A percentile compares a stretch with the other conserved stretches of the same genome.
These are phyloP conservation scores for Adiantum capillusveneris DNA, from an alignment of 75 land plant genomes.

Conservation along the genomic window DNA sequence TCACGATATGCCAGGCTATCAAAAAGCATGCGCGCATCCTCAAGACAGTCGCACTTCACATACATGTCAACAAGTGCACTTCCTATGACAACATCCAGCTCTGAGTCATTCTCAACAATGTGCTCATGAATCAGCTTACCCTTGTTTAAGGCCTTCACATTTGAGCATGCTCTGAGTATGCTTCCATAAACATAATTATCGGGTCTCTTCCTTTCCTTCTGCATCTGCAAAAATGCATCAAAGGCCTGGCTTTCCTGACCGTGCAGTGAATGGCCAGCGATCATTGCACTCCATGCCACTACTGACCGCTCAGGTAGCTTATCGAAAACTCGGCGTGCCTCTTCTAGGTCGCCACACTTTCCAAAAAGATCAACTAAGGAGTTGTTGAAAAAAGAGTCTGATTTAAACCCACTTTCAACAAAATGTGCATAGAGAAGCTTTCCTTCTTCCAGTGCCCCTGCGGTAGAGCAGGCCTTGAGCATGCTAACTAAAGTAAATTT, in stretches of 20 bases:
- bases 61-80: slow-evolving; percentile 44
- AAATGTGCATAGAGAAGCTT: neutral
- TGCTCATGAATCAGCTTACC: slow-evolving; percentile 37
- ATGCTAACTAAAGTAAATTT: slow-evolving; percentile 11
- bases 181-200: neutral
- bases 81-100: slow-evolving; percentile 15
- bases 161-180: slow-evolving; percentile 3
- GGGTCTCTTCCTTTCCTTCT: neutral
- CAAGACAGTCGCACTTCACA: slow-evolving; percentile 2
- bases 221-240: slow-evolving; percentile 20
- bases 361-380: slow-evolving; percentile 22
- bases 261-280: slow-evolving; percentile 29
- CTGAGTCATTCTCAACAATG: slow-evolving; percentile 26
- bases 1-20: slow-evolving; percentile 10
- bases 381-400: slow-evolving; percentile 4
- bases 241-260: slow-evolving; percentile 27
- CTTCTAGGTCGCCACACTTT: slow-evolving; percentile 14
- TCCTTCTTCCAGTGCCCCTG: neutral
- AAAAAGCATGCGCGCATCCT: slow-evolving; percentile 5
- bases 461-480: slow-evolving; percentile 11
- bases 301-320: slow-evolving; percentile 17
- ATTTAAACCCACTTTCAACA: neutral
- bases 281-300: slow-evolving; percentile 31
- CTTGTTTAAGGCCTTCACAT: neutral
- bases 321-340: slow-evolving; percentile 16